phyloP scores from a whole-genome alignment of 768 basidiomycete genomes.

The Hemileccinum impolitum region DNA sequence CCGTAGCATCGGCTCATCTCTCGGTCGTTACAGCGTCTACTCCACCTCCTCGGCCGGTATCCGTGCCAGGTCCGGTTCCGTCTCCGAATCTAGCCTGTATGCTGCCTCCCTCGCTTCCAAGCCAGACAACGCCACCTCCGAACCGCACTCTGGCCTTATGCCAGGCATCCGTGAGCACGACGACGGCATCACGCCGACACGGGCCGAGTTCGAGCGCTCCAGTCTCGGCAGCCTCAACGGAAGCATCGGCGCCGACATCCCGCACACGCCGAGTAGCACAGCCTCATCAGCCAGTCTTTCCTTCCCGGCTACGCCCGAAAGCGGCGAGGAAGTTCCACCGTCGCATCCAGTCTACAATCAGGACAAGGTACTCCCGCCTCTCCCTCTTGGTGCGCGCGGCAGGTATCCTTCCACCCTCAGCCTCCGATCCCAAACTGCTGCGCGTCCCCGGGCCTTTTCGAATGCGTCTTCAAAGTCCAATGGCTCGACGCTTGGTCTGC shows the following conservation, averaged over 20 bases:
- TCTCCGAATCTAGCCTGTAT: constrained; percentile 19
- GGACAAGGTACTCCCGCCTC: constrained; percentile 33
- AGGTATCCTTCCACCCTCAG: constrained; percentile 22
- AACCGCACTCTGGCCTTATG: constrained; percentile 17
- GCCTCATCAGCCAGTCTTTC: constrained; percentile 28
- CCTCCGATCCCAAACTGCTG: constrained; percentile 8
- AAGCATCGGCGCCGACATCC: constrained; percentile 14
- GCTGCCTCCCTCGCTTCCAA: constrained; percentile 14
- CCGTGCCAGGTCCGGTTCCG: constrained; percentile 15
- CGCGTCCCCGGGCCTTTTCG: constrained; percentile 34
- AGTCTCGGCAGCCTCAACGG: constrained; percentile 25
- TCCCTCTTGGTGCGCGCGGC: constrained; percentile 15
- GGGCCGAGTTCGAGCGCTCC: constrained; percentile 25
- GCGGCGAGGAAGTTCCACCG: constrained; percentile 16
- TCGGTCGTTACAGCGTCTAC: constrained; percentile 21
- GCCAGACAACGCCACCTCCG: constrained; percentile 10
- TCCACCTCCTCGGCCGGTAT: constrained; percentile 17
- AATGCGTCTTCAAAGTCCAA: constrained; percentile 28
- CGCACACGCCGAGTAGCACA: constrained; percentile 31
- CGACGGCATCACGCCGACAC: constrained; percentile 29
- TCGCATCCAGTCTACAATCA: constrained; percentile 12
- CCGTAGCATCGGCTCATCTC: constrained; percentile 22
- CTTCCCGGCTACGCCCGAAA: constrained; percentile 29
- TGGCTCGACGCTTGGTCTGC: constrained; percentile 12
- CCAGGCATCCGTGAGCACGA: constrained; percentile 29